These are phyloP conservation scores for Zoysia japonica DNA, from an alignment of 176 grass and related monocot genomes.

Conservation along the genomic window DNA sequence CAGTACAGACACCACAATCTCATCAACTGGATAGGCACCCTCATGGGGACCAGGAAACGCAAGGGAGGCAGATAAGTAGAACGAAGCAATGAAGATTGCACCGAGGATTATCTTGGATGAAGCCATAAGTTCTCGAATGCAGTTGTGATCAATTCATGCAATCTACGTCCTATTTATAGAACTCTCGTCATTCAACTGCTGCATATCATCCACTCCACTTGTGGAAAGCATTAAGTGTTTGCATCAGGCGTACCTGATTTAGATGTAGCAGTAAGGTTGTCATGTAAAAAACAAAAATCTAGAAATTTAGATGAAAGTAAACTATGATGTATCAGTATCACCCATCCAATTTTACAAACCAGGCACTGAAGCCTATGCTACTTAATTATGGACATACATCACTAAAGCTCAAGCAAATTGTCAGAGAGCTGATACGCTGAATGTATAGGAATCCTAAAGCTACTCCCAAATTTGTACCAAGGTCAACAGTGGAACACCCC, in stretches of 20 bases:
- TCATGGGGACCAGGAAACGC: slow-evolving; percentile 52
- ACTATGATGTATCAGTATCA: no score
- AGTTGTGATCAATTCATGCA: slow-evolving; percentile 5
- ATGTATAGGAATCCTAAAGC: no score
- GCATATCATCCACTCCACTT: slow-evolving; percentile 48
- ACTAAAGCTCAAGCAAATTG: no score
- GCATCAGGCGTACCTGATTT: slow-evolving; percentile 55
- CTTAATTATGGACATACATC: no score
- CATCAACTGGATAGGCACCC: slow-evolving; percentile 47
- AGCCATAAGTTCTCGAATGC: slow-evolving; percentile 46
- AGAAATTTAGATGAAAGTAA: no score
- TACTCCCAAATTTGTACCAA: no score
- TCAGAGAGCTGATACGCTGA: no score
- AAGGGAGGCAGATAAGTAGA: slow-evolving; percentile 46
- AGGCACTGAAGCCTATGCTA: no score
- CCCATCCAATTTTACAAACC: no score
- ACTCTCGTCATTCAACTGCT: slow-evolving; percentile 26
- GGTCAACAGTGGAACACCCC: no score
- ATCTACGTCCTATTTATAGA: slow-evolving; percentile 40
- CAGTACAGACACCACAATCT: slow-evolving; percentile 65
- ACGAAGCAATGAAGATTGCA: slow-evolving; percentile 34
- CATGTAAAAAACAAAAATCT: no score
- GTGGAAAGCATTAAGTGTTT: slow-evolving; percentile 27
- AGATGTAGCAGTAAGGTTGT: neutral
- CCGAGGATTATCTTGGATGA: slow-evolving; percentile 49